A percentile compares a stretch with the other conserved stretches of the same genome.
These are phyloP conservation scores for Plasmodium sp. DNA, from an alignment of 169 alveolate species.

Conservation along the genomic window DNA sequence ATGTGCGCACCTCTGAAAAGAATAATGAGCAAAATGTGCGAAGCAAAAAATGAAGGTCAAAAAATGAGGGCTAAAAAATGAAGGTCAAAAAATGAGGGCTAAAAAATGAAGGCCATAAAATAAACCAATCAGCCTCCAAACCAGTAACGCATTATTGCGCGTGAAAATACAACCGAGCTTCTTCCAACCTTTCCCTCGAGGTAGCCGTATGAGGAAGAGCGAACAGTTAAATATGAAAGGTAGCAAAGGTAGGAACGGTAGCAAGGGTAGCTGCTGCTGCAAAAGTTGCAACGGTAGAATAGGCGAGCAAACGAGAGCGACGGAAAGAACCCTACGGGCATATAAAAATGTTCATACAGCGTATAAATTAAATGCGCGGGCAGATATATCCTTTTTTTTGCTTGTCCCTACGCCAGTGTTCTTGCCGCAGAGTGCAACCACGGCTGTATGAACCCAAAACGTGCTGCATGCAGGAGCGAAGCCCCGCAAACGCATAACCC, in stretches of 20 bases:
- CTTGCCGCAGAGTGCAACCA: background rate
- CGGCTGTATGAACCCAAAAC: background rate
- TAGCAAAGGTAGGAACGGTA: too few relatives aligned
- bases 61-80: background rate
- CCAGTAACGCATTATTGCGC: background rate
- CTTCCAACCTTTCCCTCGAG: background rate
- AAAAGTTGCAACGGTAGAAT: background rate
- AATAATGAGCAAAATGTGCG: background rate
- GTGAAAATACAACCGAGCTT: background rate
- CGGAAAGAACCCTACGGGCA: background rate
- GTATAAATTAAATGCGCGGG: background rate
- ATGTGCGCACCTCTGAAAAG: background rate
- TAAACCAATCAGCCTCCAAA: background rate
- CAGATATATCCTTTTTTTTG: background rate
- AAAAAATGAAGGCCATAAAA: background rate
- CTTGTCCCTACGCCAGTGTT: background rate
- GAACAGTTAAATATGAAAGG: background rate
- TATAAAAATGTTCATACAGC: background rate
- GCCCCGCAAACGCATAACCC: background rate
- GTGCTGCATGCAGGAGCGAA: background rate
- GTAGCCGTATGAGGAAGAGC: background rate
- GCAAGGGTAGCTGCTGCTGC: background rate
- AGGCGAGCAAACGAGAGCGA: background rate
- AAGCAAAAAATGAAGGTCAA: background rate
- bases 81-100: background rate